Evolutionary conservation across 73 alveolate genomes (phyloP).

Genomic region (Stentor roeselii): DNA sequence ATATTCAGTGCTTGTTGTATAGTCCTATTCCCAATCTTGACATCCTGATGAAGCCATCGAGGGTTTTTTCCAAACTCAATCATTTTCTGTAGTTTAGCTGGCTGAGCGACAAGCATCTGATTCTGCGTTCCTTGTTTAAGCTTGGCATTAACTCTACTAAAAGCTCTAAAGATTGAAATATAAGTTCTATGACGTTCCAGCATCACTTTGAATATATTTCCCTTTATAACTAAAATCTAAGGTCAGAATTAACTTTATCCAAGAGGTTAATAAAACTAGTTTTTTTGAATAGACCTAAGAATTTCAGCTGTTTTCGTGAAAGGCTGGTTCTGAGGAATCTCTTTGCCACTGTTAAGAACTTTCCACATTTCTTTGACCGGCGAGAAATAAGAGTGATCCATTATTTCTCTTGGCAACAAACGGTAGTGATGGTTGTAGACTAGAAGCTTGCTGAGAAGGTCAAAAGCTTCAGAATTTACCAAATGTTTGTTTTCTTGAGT

Average conservation of each 20-base stretch:
- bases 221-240: no score
- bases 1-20: neutral
- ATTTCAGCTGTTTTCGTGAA: no score
- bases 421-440: conserved; percentile 52
- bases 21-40: neutral
- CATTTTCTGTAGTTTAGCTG: neutral
- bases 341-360: neutral
- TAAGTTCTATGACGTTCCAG: neutral
- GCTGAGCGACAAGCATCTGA: neutral
- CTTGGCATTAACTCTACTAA: neutral
- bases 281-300: no score
- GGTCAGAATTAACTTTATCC: no score
- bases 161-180: neutral
- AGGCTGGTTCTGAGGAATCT: no score
- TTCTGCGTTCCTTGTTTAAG: no score
- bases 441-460: neutral
- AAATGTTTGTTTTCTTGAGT: conserved; percentile 20
- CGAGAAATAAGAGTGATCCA: conserved; percentile 92
- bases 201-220: no score
- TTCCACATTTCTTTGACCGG: conserved; percentile 52
- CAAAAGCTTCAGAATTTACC: neutral
- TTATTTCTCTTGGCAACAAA: conserved; percentile 91
- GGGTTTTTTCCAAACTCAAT: no score
- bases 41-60: neutral
- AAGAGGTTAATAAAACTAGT: no score